Evolutionary conservation across 108 stramenopile genomes (phyloP).

Genomic region (Nitzschia sp.): DNA sequence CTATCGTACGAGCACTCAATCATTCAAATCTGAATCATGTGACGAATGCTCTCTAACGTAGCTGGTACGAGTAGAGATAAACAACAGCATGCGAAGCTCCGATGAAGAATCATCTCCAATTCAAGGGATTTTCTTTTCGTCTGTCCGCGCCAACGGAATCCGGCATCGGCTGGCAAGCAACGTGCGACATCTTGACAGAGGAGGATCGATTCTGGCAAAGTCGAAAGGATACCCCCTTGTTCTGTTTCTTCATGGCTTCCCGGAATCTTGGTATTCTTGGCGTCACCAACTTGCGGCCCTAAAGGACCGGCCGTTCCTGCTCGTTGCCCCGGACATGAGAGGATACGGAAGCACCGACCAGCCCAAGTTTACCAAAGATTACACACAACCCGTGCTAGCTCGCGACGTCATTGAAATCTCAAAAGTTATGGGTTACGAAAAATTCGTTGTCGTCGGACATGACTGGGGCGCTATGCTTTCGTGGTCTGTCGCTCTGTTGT

Average conservation of each 20-base stretch:
- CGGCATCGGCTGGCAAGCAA: constrained; percentile 18
- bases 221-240: constrained; percentile 7
- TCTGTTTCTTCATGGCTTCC: constrained; percentile 35
- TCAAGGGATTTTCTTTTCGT: constrained; percentile 8
- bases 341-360: constrained; percentile 31
- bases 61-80: too few species aligned
- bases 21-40: too few species aligned
- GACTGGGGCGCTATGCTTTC: constrained; percentile 30
- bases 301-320: constrained; percentile 2
- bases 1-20: too few species aligned
- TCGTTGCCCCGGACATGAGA: constrained; percentile 37
- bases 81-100: too few species aligned
- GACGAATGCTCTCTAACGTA: too few species aligned
- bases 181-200: neutral
- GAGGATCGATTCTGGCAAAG: neutral
- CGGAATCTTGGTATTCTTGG: constrained; percentile 40
- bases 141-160: constrained; percentile 19
- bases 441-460: constrained; percentile 32
- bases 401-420: constrained; percentile 24
- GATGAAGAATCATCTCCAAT: too few species aligned
- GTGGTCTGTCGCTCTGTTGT: constrained; percentile 25
- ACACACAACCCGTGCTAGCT: constrained; percentile 16
- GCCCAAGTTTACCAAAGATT: constrained; percentile 14
- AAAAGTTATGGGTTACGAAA: constrained; percentile 16
- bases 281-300: constrained; percentile 21